Evolutionary conservation across 1,139 yeast genomes (phyloP).

Genomic region (Pneumocystis jirovecii): DNA sequence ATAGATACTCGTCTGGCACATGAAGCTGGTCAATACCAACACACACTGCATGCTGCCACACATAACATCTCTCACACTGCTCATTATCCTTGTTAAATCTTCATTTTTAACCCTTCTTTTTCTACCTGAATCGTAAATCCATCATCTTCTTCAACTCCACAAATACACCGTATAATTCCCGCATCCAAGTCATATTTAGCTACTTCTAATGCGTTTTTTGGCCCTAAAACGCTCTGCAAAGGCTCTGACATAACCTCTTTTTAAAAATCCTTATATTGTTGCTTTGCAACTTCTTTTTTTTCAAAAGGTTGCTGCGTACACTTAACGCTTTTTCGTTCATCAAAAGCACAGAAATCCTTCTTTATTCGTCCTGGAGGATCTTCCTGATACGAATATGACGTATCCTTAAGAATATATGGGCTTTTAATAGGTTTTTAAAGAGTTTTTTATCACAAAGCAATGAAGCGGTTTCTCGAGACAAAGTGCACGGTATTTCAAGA

Average conservation of each 20-base stretch:
- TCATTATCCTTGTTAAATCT: slow-evolving; percentile 78
- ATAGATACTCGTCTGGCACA: slow-evolving; percentile 71
- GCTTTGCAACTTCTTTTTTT: too few relatives aligned
- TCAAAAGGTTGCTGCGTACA: too few relatives aligned
- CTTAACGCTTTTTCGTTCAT: too few relatives aligned
- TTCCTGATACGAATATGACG: too few relatives aligned
- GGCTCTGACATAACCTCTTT: background rate
- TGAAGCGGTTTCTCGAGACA: too few relatives aligned
- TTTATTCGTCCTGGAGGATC: too few relatives aligned
- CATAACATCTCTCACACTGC: slow-evolving; percentile 70
- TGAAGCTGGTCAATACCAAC: slow-evolving; percentile 63
- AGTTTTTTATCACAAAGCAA: background rate
- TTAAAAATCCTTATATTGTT: too few relatives aligned
- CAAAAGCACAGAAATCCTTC: too few relatives aligned
- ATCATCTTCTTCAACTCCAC: slow-evolving; percentile 81
- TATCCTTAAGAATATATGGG: background rate
- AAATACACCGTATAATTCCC: slow-evolving; percentile 70
- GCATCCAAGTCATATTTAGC: background rate
- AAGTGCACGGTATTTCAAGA: too few relatives aligned
- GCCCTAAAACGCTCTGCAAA: background rate
- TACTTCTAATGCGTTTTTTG: background rate
- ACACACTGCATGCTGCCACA: slow-evolving; percentile 95
- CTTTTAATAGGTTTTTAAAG: too few relatives aligned
- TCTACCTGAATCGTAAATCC: slow-evolving; percentile 54
- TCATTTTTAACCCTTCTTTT: slow-evolving; percentile 42